These are phyloP conservation scores for Lizanozyma gosingica DNA, from an alignment of 1,139 yeast genomes.

Conservation along the genomic window DNA sequence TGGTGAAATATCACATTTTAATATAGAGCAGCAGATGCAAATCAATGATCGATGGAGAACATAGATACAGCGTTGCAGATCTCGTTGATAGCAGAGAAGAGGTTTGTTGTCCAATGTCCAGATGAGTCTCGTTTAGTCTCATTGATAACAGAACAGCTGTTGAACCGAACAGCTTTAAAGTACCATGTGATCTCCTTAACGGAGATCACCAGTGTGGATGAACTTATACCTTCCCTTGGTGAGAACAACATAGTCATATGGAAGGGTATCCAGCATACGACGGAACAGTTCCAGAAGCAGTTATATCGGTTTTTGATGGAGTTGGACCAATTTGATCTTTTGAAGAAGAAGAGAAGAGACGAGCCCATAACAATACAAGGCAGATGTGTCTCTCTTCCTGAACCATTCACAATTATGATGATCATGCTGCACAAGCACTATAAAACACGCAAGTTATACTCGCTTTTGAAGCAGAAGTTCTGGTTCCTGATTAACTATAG, in stretches of 20 bases:
- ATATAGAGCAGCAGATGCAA: too few relatives aligned
- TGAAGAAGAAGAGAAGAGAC: slow-evolving; percentile 1
- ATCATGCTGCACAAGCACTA: slow-evolving; percentile 12
- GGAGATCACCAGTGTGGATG: slow-evolving; percentile 4
- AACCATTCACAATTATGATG: slow-evolving; percentile 18
- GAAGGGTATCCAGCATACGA: slow-evolving; percentile 16
- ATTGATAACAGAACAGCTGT: not conserved
- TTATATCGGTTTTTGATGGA: slow-evolving; percentile 20
- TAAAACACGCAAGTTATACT: slow-evolving; percentile 14
- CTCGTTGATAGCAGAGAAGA: slow-evolving; percentile 14
- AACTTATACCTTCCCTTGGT: slow-evolving; percentile 7
- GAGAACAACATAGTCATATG: slow-evolving; percentile 13
- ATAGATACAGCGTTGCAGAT: slow-evolving; percentile 19
- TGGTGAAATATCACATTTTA: too few relatives aligned
- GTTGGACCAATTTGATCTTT: slow-evolving; percentile 21
- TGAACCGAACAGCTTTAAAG: slow-evolving; percentile 1
- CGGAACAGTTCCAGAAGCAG: slow-evolving; percentile 14
- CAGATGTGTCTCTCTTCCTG: slow-evolving; percentile 12
- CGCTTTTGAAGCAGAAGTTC: slow-evolving; percentile 28
- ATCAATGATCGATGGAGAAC: slow-evolving; percentile 14
- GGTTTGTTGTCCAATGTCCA: slow-evolving; percentile 12
- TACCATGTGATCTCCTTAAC: slow-evolving; percentile 1
- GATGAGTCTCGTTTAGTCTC: not conserved
- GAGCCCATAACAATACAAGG: slow-evolving; percentile 9
- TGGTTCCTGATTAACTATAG: slow-evolving; percentile 18